phyloP scores from a whole-genome alignment of 768 basidiomycete genomes.

The Leccinum subtestaceum region DNA sequence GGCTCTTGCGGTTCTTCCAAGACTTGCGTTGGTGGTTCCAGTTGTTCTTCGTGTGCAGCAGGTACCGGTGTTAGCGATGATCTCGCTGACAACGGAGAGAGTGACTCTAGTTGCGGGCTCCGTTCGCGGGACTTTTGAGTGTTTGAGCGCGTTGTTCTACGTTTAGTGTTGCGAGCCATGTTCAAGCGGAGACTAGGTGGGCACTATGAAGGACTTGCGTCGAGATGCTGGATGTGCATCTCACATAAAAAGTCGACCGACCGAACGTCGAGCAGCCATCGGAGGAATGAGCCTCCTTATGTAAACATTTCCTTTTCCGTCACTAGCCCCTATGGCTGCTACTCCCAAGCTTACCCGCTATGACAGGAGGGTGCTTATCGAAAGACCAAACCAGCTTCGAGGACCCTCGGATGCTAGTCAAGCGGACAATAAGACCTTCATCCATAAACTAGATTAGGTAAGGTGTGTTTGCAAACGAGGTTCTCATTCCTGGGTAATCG shows the following conservation, averaged over 20 bases:
- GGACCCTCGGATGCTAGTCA: not conserved
- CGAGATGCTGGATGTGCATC: conserved; percentile 9
- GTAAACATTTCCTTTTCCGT: conserved; percentile 23
- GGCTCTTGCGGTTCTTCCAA: conserved; percentile 15
- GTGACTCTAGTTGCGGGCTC: conserved; percentile 31
- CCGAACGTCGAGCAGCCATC: conserved; percentile 2
- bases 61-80: conserved; percentile 30
- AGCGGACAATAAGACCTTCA: not conserved
- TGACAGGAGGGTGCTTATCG: too few relatives aligned
- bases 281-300: conserved; percentile 15
- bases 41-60: conserved; percentile 17
- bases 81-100: conserved; percentile 30
- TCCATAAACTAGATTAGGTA: not conserved
- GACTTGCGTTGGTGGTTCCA: conserved; percentile 13
- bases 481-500: not conserved
- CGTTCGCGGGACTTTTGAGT: conserved; percentile 35
- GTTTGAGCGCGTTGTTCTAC: conserved; percentile 41
- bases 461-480: not conserved
- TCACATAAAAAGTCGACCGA: conserved; percentile 12
- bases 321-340: too few relatives aligned
- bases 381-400: not conserved
- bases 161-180: conserved; percentile 44
- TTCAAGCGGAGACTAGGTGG: conserved; percentile 8
- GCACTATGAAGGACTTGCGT: conserved; percentile 8
- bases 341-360: too few relatives aligned